Percentiles rank a stretch among this genome's conserved stretches.
Conservation (phyloP, 1,284 basidiomycete genomes). For the Lentinula novae-zelandiae region DNA sequence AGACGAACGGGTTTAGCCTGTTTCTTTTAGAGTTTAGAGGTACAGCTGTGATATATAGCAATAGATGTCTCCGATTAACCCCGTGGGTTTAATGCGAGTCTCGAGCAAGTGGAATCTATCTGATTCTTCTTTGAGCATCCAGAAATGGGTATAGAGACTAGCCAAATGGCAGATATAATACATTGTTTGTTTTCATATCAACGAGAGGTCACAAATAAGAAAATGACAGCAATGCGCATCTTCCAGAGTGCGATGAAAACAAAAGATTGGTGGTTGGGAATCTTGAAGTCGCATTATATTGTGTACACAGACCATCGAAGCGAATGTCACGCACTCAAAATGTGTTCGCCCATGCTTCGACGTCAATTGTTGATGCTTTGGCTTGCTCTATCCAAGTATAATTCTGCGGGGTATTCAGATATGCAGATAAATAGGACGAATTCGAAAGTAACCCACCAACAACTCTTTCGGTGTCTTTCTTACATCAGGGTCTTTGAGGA, state of each 20-base stretch:
- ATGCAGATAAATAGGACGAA: background rate
- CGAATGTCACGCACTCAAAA: background rate
- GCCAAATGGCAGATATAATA: background rate
- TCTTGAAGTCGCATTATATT: background rate
- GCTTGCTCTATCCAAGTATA: conserved; percentile 56
- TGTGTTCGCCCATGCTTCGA: conserved; percentile 55
- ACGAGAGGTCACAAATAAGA: background rate
- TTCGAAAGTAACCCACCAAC: conserved; percentile 47
- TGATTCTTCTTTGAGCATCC: too few relatives aligned
- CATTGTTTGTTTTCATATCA: background rate
- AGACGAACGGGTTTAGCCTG: too few relatives aligned
- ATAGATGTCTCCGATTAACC: too few relatives aligned
- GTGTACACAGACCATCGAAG: background rate
- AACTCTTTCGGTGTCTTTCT: conserved; percentile 81
- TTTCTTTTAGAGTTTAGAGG: too few relatives aligned
- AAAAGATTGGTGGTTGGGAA: background rate
- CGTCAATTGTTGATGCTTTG: conserved; percentile 46
- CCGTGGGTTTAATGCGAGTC: too few relatives aligned
- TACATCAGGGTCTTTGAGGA: conserved; percentile 78
- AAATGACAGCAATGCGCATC: background rate
- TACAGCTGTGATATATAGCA: too few relatives aligned
- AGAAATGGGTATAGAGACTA: too few relatives aligned
- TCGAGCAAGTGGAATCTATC: too few relatives aligned
- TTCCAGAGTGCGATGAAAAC: background rate
- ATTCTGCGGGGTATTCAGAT: conserved; percentile 36